Base-by-base conservation (phyloP, 2,329 filamentous ascomycete genomes). In the Chrysoporthe cubensis region DNA sequence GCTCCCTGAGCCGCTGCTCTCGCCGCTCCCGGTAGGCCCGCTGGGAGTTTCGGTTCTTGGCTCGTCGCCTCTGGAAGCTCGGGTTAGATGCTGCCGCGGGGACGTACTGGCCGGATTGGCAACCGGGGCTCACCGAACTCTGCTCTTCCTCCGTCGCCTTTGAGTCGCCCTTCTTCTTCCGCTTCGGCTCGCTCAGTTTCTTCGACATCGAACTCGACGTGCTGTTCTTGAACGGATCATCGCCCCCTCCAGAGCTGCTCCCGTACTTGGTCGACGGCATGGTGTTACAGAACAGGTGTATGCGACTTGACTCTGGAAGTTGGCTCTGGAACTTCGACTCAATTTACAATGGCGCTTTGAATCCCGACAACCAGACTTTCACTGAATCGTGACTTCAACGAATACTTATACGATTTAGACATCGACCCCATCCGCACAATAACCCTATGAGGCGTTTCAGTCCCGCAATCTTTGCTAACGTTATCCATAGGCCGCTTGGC, bases 21-120 rank as follows among this genome's bases (percentile, higher is more conserved):
- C 68, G 52, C 5, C 68, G 68, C 66, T 69, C 68, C 8, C 68
- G 52, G 40, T 69, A 69, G 32, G 68, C 68, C 8, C 68, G 50
- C 16, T 69, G 68, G 11, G 68, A 68, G n/a, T 62, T 65, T 0
- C 68, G 58, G 37, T 69, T 69, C 8, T 69, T 66, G 18, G 58
- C 57, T 16, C 68, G 62, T 26, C 68, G 65, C 48, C 62, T 63
- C 68, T 69, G 52, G 2, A 14, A 0, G 0, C 26, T 5, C 1
- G 5, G 21, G 32, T 69, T 44, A 66, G 64, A 16, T 18, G 62
- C n/a, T 57, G 54, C 9, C 40, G 2, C 9, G 4, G 8, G 8
- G 16, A 5, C 7, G 1, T 34, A 26, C 11, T 16, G 56, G 9
- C 21, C 1, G 14, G 32, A 1, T 18, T 5, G 3, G 0, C 4